These are phyloP conservation scores for Aquilaria malaccensis DNA, from an alignment of 345 rosid species.

Conservation along the genomic window DNA sequence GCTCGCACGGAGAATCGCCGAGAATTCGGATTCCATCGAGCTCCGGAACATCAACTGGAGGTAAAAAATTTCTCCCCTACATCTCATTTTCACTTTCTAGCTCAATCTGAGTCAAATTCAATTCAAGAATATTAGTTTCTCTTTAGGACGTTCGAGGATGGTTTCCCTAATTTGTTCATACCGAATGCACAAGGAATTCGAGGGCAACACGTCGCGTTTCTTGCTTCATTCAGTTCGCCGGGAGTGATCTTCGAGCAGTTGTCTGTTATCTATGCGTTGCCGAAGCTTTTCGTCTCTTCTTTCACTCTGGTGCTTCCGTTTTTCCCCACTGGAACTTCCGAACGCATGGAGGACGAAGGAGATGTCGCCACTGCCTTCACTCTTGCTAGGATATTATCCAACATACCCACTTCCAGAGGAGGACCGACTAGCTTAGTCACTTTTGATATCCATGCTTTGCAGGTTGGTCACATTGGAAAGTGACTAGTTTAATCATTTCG, in stretches of 20 bases:
- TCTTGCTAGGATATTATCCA: slow-evolving; percentile 88
- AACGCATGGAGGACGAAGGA: slow-evolving; percentile 99
- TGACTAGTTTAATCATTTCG: no score
- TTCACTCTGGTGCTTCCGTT: slow-evolving; percentile 94
- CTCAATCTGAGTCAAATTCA: background rate
- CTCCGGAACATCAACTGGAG: slow-evolving; percentile 83
- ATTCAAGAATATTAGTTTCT: background rate
- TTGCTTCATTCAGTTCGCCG: slow-evolving; percentile 92
- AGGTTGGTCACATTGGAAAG: slow-evolving; percentile 33
- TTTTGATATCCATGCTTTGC: slow-evolving; percentile 95
- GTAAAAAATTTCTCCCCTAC: slow-evolving; percentile 22
- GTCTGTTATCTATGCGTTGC: slow-evolving; percentile 84
- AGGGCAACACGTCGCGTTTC: slow-evolving; percentile 85
- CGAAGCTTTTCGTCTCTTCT: slow-evolving; percentile 82
- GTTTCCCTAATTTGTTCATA: slow-evolving; percentile 88
- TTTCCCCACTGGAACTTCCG: slow-evolving; percentile 96
- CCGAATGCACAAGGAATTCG: slow-evolving; percentile 93
- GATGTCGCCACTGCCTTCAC: slow-evolving; percentile 96
- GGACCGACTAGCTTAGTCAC: slow-evolving; percentile 98
- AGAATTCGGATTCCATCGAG: slow-evolving; percentile 72
- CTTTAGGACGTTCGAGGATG: slow-evolving; percentile 81
- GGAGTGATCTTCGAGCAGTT: slow-evolving; percentile 89
- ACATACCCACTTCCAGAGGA: slow-evolving; percentile 80
- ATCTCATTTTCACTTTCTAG: background rate
- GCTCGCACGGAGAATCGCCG: slow-evolving; percentile 77